Evolutionary conservation across 495 filamentous ascomycete species (phyloP).

Genomic region (Podospora pseudoanserina): DNA sequence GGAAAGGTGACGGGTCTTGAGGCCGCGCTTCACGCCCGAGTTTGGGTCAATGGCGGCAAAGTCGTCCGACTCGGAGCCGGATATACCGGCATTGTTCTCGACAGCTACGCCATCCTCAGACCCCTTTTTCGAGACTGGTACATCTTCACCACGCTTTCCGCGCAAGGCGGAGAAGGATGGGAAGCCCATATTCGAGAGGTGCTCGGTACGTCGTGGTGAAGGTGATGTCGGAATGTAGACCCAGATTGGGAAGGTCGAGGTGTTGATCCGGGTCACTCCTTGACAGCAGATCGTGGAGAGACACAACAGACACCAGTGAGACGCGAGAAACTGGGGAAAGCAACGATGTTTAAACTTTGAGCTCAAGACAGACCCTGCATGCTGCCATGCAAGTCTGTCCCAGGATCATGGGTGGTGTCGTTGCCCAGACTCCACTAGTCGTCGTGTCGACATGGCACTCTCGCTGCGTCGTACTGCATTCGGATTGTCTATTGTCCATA

Average conservation of each 20-base stretch:
- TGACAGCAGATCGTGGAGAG: neutral
- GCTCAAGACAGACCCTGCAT: neutral
- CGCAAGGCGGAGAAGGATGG: slow-evolving; percentile 1
- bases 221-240: neutral
- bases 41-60: slow-evolving; percentile 45
- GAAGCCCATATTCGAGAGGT: neutral
- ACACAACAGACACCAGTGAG: neutral
- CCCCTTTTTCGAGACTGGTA: neutral
- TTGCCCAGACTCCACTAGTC: neutral
- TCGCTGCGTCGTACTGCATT: neutral
- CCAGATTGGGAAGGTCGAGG: neutral
- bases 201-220: neutral
- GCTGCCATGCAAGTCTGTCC: neutral
- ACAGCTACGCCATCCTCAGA: neutral
- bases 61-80: slow-evolving; percentile 32
- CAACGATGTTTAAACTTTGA: neutral
- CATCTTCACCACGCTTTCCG: neutral
- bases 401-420: neutral
- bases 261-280: neutral
- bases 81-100: slow-evolving; percentile 7
- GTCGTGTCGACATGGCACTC: neutral
- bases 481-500: neutral
- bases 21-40: slow-evolving; percentile 48
- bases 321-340: neutral
- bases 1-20: slow-evolving; percentile 66